phyloP scores from a whole-genome alignment of 2,329 filamentous ascomycete species.

The Catunica adiposa region DNA sequence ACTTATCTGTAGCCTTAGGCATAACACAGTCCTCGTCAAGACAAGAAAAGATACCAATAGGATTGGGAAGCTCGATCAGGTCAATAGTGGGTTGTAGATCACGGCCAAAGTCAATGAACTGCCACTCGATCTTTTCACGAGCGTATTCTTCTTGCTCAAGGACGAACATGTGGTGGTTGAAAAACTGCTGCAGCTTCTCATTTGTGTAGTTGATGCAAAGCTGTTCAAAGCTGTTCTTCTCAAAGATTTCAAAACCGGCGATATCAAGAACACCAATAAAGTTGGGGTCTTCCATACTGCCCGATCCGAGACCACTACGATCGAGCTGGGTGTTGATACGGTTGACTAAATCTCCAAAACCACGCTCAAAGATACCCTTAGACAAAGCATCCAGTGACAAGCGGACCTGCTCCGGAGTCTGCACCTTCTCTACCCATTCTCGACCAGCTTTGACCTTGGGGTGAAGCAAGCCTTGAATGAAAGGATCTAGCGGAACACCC shows the following conservation, averaged over 20 bases:
- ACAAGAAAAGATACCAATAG: slow-evolving; percentile 97
- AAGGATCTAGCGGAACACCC: slow-evolving; percentile 69
- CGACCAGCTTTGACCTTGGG: slow-evolving; percentile 88
- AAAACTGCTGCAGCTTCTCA: slow-evolving; percentile 97
- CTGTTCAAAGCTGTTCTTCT: slow-evolving; percentile 96
- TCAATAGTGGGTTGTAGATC: slow-evolving; percentile 97
- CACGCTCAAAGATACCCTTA: slow-evolving; percentile 94
- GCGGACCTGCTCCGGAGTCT: slow-evolving; percentile 90
- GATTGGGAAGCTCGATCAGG: slow-evolving; percentile 86
- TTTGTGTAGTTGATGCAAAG: slow-evolving; percentile 99
- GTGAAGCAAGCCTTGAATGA: slow-evolving; percentile 76
- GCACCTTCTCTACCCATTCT: slow-evolving; percentile 97
- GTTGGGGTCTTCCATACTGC: slow-evolving; percentile 61
- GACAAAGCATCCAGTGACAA: slow-evolving; percentile 78
- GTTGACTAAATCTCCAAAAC: slow-evolving; percentile 80
- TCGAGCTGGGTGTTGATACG: slow-evolving; percentile 88
- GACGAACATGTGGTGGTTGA: slow-evolving; percentile 99
- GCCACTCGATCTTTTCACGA: slow-evolving; percentile 95
- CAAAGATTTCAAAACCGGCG: slow-evolving; percentile 97
- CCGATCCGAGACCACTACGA: slow-evolving; percentile 59
- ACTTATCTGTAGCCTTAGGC: slow-evolving; percentile 94
- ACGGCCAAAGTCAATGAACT: slow-evolving; percentile 97
- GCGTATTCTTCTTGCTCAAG: slow-evolving; percentile 97
- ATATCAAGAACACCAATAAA: slow-evolving; percentile 99
- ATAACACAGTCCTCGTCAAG: slow-evolving; percentile 96